phyloP scores from a whole-genome alignment of 75 land plant genomes.

The Ceratopteris richardii region DNA sequence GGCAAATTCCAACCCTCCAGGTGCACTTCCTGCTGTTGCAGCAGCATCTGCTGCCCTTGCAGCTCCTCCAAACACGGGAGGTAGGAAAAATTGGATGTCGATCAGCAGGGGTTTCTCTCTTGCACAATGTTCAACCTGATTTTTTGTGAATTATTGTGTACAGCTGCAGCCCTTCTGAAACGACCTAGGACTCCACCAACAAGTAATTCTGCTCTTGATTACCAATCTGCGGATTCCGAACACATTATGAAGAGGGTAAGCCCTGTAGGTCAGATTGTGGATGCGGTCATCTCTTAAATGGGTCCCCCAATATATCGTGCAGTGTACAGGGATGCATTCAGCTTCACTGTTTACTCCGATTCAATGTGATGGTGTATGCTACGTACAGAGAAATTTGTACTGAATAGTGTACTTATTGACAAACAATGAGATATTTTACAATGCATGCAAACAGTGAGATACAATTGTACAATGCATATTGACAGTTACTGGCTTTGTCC shows the following conservation, averaged over 20 bases:
- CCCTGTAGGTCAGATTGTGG: constrained; percentile 38
- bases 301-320: neutral
- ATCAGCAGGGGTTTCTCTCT: neutral
- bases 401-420: too few species aligned
- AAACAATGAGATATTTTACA: too few species aligned
- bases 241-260: constrained; percentile 52
- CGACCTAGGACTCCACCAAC: constrained; percentile 65
- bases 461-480: too few species aligned
- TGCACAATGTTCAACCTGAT: neutral
- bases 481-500: too few species aligned
- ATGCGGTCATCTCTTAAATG: constrained; percentile 3
- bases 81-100: neutral
- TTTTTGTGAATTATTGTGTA: neutral
- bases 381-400: too few species aligned
- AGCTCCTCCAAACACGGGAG: constrained; percentile 46
- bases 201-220: constrained; percentile 42
- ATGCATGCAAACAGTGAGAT: too few species aligned
- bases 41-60: constrained; percentile 53
- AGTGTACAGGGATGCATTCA: neutral
- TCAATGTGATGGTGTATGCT: too few species aligned
- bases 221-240: constrained; percentile 60
- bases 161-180: constrained; percentile 48
- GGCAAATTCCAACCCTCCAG: constrained; percentile 52
- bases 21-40: constrained; percentile 55
- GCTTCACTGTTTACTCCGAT: neutral